Evolutionary conservation across 768 basidiomycete species (phyloP).

Genomic region (Galerina sulciceps): DNA sequence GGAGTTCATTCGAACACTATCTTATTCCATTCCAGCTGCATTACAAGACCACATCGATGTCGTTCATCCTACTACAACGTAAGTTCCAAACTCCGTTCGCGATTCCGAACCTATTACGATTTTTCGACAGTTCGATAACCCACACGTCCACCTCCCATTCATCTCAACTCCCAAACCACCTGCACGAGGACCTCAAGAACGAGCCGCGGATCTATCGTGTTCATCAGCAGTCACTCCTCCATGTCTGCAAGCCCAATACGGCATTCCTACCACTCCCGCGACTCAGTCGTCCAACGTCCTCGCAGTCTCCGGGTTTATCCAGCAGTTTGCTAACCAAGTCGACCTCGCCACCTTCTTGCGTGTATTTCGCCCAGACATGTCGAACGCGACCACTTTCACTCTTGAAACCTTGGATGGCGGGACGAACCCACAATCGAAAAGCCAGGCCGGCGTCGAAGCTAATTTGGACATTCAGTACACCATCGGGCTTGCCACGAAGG

Average conservation of each 20-base stretch:
- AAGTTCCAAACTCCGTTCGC: background rate
- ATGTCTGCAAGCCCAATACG: constrained; percentile 38
- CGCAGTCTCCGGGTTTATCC: constrained; percentile 35
- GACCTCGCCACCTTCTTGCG: constrained; percentile 30
- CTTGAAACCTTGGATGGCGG: constrained; percentile 42
- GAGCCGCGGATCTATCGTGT: constrained; percentile 26
- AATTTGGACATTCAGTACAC: constrained; percentile 40
- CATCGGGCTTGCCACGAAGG: constrained; percentile 36
- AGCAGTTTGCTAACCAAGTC: constrained; percentile 34
- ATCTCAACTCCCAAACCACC: constrained; percentile 12
- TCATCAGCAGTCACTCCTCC: constrained; percentile 31
- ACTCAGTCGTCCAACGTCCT: constrained; percentile 31
- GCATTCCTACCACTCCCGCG: constrained; percentile 33
- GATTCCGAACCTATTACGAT: background rate
- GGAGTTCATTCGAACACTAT: constrained; percentile 33
- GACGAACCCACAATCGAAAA: constrained; percentile 19
- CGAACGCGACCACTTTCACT: constrained; percentile 35
- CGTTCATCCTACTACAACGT: constrained; percentile 39
- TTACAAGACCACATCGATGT: constrained; percentile 43
- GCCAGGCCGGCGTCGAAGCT: constrained; percentile 38
- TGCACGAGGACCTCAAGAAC: background rate
- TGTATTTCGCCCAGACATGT: constrained; percentile 32
- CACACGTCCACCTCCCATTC: constrained; percentile 19
- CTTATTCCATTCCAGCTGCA: constrained; percentile 39
- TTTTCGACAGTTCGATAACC: constrained; percentile 12